These are phyloP conservation scores for Boletellus emodensis DNA, from an alignment of 768 basidiomycete genomes.

Conservation along the genomic window DNA sequence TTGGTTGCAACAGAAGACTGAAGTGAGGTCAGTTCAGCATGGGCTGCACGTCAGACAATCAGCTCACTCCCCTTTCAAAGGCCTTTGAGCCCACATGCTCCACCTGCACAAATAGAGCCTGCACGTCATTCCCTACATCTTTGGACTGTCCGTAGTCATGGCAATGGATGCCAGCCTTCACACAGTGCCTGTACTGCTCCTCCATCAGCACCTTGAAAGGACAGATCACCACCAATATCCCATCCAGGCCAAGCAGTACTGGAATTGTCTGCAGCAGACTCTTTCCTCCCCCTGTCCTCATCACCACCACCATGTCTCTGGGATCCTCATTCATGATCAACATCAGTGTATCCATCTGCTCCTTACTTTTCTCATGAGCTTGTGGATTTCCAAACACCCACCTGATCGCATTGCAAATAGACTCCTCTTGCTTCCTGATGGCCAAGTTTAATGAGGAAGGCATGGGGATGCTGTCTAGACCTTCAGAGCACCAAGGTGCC, in stretches of 20 bases:
- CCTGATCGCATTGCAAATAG: neutral
- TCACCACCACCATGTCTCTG: neutral
- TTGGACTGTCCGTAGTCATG: too few species aligned
- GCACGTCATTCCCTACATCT: neutral
- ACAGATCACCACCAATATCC: neutral
- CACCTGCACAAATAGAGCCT: slow-evolving; percentile 8
- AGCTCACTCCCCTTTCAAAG: neutral
- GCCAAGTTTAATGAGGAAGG: neutral
- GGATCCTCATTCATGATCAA: neutral
- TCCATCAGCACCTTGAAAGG: neutral
- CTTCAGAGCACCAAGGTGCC: too few species aligned
- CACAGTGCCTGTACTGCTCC: neutral
- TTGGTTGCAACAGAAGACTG: neutral
- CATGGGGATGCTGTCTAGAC: neutral
- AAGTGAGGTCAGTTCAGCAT: neutral
- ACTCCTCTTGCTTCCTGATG: neutral
- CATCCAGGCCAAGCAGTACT: neutral
- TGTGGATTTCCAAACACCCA: neutral
- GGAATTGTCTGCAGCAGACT: neutral
- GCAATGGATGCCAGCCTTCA: too few species aligned
- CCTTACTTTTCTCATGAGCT: neutral
- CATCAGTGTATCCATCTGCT: neutral
- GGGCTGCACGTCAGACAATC: neutral
- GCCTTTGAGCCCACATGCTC: neutral
- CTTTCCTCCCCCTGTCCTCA: neutral